Evolutionary conservation across 768 basidiomycete species (phyloP), one percentile per base, ranked within the genome.

Genomic region (Tylopilus plumbeoviolaceoides): DNA sequence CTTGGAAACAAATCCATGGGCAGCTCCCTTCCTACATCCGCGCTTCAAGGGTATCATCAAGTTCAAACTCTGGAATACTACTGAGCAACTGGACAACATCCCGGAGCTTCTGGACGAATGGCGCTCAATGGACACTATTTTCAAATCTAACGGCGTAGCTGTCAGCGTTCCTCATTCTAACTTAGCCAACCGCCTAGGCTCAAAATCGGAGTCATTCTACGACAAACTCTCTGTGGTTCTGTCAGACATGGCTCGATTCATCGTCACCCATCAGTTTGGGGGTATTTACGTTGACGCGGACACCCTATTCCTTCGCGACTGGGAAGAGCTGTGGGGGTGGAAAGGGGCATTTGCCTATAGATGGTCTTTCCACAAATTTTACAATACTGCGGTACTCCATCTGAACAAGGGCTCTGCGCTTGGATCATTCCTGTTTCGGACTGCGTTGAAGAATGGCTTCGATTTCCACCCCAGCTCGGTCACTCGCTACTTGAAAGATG

Each of bases 61-160:
- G 68, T 99, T 99, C 77, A 92, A 89, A 67, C 77, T 98, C 59
- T 99, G 95, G 95, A 98, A 98, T 67, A 98, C 95, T 30, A 98
- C 95, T 1, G 95, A 95, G 60, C 95, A 98, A 63, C 75, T 98
- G 44, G 95, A 98, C 62, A 88, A 88, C 33, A 76, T 95, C 2
- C 85, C 89, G 0, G 95, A 99, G 68, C 74, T 98, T 40, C 84
- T 83, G 60, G 81, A 91, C 44, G 91, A 95, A 65, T 99, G 95
- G 95, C 77, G 95, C 36, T 36, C n/a, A 8, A 36, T 36, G 36
- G 36, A n/a, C 20, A 83, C 78, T 20, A 74, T 95, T 47, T 95
- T 97, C 79, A 97, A 95, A 64, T 89, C 87, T 9, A 89, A 88
- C 8, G 91, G 91, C 9, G 80, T 83, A 51, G 80, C 89, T 59